Evolutionary conservation across 495 filamentous ascomycete genomes (phyloP), one percentile per base, ranked within the genome.

Genomic region (Penicillium alfredii): DNA sequence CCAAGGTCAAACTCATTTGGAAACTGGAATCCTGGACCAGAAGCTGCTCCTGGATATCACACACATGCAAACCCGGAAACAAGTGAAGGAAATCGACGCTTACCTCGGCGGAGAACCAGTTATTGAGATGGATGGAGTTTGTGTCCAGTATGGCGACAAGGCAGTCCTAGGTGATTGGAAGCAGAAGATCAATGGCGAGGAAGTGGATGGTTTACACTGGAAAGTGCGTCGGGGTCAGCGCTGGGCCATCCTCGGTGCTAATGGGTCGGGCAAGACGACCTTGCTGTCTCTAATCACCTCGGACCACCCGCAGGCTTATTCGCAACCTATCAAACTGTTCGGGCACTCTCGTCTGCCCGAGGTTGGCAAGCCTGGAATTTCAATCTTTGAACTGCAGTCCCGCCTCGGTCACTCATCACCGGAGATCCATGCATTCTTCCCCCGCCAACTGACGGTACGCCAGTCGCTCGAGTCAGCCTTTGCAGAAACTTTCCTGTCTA

Each of bases 251-350:
- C 85, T 97, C 49, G 92, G 92, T 1, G 78, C 90, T 9, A 96
- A 97, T 50, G 92, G 80, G 34, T 69, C 66, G 8, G 68, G 68
- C 31, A 98, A 98, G 62, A 97, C 92, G 0, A 98, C 92, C 0
- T 69, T 98, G 32, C 72, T 95, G 10, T 92, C 88, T 2, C 68
- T 98, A 9, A 83, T 98, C 44, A 92, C 86, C 22, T 95, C 89
- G 3, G 92, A 98, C 53, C 92, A 98, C 44, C 92, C 92, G 0
- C 88, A 95, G 56, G 76, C 89, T 1, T 98, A 97, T 57, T 86
- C 86, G 3, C 74, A 84, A 15, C 89, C 89, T 10, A 81, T 98
- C 32, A 77, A 76, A 42, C 66, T 95, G 23, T 95, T 98, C 45
- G 86, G 87, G 2, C 79, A 80, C 14, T 81, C 81, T 28, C 76